Conservation (phyloP, 169 alveolate species). For the Plasmodium adleri region DNA sequence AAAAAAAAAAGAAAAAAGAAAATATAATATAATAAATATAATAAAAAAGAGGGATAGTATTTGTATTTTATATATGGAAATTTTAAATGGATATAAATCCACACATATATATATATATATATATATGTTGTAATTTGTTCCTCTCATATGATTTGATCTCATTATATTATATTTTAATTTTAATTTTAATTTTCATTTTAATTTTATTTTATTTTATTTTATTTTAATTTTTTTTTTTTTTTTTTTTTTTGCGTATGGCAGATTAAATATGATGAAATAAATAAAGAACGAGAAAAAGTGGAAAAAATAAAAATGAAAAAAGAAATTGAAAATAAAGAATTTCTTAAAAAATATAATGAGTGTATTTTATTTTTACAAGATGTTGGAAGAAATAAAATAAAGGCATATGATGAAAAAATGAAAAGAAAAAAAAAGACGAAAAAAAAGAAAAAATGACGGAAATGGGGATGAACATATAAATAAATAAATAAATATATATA, state of each 20-base stretch:
- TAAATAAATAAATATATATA: no score
- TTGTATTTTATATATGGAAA: no score
- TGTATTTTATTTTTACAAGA: slow-evolving; percentile 51
- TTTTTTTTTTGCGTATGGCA: neutral
- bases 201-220: neutral
- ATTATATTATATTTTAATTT: neutral
- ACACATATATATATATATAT: neutral
- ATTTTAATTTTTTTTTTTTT: neutral
- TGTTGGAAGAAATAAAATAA: slow-evolving; percentile 56
- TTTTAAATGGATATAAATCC: neutral
- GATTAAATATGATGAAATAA: slow-evolving; percentile 35
- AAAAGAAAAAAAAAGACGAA: slow-evolving; percentile 14
- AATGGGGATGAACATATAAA: neutral
- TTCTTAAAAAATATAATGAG: slow-evolving; percentile 30
- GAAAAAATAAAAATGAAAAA: slow-evolving; percentile 51
- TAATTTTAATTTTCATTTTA: no score
- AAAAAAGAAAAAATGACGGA: slow-evolving; percentile 1
- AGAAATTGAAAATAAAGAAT: slow-evolving; percentile 38
- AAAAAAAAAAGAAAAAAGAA: slow-evolving; percentile 7
- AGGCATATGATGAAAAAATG: slow-evolving; percentile 39
- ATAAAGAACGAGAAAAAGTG: slow-evolving; percentile 29
- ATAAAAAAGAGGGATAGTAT: no score
- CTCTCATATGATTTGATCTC: neutral
- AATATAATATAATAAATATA: no score
- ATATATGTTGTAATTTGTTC: neutral